Base-by-base conservation (phyloP, 257 asterid species). In the Solanum lignicaule region DNA sequence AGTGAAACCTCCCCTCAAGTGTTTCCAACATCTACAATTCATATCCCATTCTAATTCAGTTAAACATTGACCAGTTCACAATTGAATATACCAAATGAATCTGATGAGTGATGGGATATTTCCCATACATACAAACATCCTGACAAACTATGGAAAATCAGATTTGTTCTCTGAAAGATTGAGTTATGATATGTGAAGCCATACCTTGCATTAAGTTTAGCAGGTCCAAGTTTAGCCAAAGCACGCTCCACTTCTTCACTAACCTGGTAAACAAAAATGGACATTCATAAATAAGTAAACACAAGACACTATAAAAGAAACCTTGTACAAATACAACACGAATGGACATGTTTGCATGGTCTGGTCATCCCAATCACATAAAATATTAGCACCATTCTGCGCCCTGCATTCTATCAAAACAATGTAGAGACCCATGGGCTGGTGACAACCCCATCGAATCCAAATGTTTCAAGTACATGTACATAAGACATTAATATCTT, bases 241-340 rank as follows among this genome's bases (percentile, higher is more conserved):
- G 99, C 99, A 79, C 98, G 98, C 91, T 97, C 99, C 74, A 97
- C 98, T 94, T 97, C 99, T 90, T 97, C 99, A 72, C 99, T 97
- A 68, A 97, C 99, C 99, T 97, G 95, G 87, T 84, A 35, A 89
- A 85, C 20, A 48, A 52, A 48, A 82, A 20, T 9, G 69, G 43
- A 16, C 20, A 52, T 29, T 48, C 85, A 82, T 29, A 48, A 8
- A 79, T 79, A 79, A 43, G 33, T n/a, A 79, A 79, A 27, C 39
- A 79, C 43, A 79, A 79, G 41, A 5, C 41, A 81, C 16, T 25
- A 46, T 16, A 6, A 39, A 81, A 81, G 69, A 81, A 48, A 18
- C 68, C 18, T 81, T 27, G 29, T 9, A 36, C 85, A 18, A 48
- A 38, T 82, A 48, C 20, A 48, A 82, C 69, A 48, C 21, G 11